Evolutionary conservation across 208 protist species (phyloP), one percentile per base, ranked within the genome.

Genomic region (Kentomonas sorsogonicus): DNA sequence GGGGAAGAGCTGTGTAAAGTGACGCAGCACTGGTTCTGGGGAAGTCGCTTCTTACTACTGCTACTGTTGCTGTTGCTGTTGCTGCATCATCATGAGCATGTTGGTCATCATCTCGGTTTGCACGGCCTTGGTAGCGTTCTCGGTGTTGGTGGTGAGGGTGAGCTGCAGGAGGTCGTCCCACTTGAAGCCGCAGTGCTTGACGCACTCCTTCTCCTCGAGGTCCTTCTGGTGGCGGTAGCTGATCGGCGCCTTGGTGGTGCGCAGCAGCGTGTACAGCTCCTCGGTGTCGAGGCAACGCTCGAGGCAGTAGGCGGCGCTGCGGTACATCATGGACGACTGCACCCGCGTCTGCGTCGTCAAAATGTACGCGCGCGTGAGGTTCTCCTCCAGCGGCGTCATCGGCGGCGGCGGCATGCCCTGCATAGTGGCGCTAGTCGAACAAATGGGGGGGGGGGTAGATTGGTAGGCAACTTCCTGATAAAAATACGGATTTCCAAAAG

Each of bases 141-240:
- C 76, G 60, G 91, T 89, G 6, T 67, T 9, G n/a, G 78, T 66
- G 34, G 65, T 73, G 18, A 83, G 33, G 0, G 59, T 74, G 23
- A 66, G 36, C 16, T 69, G 63, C 25, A 86, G 73, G 1, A 86
- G 38, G 15, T 72, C 69, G 44, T 94, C 80, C 78, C 83, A 94
- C 66, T 94, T 94, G 18, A 73, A 68, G 15, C 65, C 60, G 47
- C 87, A 94, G 69, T 85, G 66, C 55, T 73, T 68, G 20, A 82
- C 72, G 63, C 87, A 94, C 54, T 89, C 70, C 67, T 94, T 94
- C 69, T 94, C 87, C 60, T 81, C 79, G 53, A 91, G 52, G 38
- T 91, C 87, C 43, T 82, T 82, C 48, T 94, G 50, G 7, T 84
- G 55, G 6, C 83, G 83, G 67, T 91, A 89, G 11, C 60, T 50